Evolutionary conservation across 192 early-diverging fungal species (phyloP), one percentile per base, ranked within the genome.

Genomic region (Coemansia sp.): DNA sequence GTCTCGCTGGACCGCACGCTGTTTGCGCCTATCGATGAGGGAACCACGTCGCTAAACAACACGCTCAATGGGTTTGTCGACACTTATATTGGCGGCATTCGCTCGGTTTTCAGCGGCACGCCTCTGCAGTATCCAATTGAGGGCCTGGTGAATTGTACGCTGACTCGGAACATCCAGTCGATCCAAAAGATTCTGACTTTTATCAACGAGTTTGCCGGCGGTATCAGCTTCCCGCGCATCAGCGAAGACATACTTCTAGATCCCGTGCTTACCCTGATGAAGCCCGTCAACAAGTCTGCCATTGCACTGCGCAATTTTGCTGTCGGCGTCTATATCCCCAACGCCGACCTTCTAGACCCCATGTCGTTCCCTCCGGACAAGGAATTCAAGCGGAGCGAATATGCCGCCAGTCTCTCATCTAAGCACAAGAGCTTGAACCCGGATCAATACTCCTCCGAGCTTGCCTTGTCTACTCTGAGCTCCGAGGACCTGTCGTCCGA

Each of bases 131-230:
- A 67, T 6, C 66, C 76, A 0, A 72, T 79, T 42, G 73, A 79
- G 65, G 82, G 77, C 21, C 43, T 83, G 2, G 70, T 83, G 41
- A 83, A 83, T 68, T 83, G 82, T 47, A 75, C 82, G 23, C 48
- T 83, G 58, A 76, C 77, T 28, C 73, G 73, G 64, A 68, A 83
- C 38, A 69, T 83, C 33, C 56, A 66, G 20, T 50, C 76, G 1
- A 31, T 83, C 1, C 69, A 75, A 25, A 75, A 71, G 42, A 25
- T 83, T 2, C 61, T 79, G 12, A 72, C 69, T 3, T 83, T 66
- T 60, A 31, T 83, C 61, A 61, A 75, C 38, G 70, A 79, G 4
- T 64, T 66, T 28, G 62, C 73, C 33, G 53, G 66, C 43, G 77
- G 66, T 45, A 28, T 83, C 12, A 36, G 37, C 5, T 64, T 83